Percentiles rank a stretch among this genome's conserved stretches.
phyloP scores from a whole-genome alignment of 768 basidiomycete genomes.

The Rhodotorula taiwanensis region DNA sequence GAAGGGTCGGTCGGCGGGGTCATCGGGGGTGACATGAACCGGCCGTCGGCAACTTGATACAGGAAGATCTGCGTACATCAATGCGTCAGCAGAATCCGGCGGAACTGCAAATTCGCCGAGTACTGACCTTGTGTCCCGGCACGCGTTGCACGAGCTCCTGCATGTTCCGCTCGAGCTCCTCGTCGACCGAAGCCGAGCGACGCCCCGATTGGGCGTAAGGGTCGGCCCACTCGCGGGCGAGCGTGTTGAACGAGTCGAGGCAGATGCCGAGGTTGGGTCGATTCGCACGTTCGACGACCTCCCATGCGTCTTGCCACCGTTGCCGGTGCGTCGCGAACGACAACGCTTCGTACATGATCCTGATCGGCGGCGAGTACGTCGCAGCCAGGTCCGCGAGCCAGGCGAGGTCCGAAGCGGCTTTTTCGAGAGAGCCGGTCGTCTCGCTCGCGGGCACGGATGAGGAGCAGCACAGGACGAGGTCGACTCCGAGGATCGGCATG shows the following conservation, averaged over 20 bases:
- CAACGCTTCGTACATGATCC: conserved; percentile 38
- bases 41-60: conserved; percentile 48
- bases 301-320: conserved; percentile 48
- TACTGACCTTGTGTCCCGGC: conserved; percentile 43
- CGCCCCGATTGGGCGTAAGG: conserved; percentile 42
- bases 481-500: conserved; percentile 42
- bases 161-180: conserved; percentile 39
- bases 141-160: conserved; percentile 42
- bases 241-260: conserved; percentile 47
- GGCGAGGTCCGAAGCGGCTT: conserved; percentile 42
- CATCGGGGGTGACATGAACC: conserved; percentile 32
- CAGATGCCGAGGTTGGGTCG: conserved; percentile 48
- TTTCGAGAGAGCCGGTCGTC: conserved; percentile 36
- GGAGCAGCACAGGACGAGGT: conserved; percentile 47
- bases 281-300: conserved; percentile 44
- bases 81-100: neutral
- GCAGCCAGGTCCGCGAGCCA: conserved; percentile 45
- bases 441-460: conserved; percentile 41
- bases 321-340: conserved; percentile 46
- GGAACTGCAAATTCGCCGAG: neutral
- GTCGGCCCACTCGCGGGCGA: conserved; percentile 48
- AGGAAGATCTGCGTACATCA: conserved; percentile 43
- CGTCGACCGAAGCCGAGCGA: conserved; percentile 35
- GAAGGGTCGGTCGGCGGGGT: conserved; percentile 27
- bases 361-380: conserved; percentile 39